These are phyloP conservation scores for Avena atlantica DNA, from an alignment of 176 grass and related monocot genomes.

Conservation along the genomic window DNA sequence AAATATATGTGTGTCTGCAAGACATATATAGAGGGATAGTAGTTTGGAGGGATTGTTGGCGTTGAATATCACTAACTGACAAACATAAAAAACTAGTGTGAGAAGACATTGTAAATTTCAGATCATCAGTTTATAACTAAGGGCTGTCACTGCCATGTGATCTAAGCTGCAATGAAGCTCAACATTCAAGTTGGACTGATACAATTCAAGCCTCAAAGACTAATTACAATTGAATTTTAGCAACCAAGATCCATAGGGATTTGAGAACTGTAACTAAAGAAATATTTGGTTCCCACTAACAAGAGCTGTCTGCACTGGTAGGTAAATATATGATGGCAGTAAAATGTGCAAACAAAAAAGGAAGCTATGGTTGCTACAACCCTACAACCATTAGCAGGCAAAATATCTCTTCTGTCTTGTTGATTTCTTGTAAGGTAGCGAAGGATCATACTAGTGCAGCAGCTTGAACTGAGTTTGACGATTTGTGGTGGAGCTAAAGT, in stretches of 20 bases:
- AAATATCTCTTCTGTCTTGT: background rate
- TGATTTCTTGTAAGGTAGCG: background rate
- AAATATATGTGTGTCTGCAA: background rate
- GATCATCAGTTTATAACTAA: background rate
- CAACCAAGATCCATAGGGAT: background rate
- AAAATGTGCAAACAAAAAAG: background rate
- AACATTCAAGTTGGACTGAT: background rate
- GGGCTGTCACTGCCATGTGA: background rate
- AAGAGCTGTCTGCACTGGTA: background rate
- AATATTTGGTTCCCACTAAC: background rate
- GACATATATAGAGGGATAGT: background rate
- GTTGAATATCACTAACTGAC: background rate
- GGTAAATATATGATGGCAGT: background rate
- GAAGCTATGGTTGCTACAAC: background rate
- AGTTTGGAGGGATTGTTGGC: background rate
- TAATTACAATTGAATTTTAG: background rate
- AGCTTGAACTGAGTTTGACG: background rate
- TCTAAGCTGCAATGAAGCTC: background rate
- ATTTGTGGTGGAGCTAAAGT: background rate
- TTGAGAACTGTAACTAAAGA: background rate
- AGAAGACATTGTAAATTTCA: background rate
- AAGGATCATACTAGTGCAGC: background rate
- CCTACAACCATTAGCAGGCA: background rate
- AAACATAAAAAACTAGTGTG: background rate
- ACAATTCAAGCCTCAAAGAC: background rate